Base-by-base conservation (phyloP, 2,329 filamentous ascomycete genomes). In the Chrysosporium keratinophilum region DNA sequence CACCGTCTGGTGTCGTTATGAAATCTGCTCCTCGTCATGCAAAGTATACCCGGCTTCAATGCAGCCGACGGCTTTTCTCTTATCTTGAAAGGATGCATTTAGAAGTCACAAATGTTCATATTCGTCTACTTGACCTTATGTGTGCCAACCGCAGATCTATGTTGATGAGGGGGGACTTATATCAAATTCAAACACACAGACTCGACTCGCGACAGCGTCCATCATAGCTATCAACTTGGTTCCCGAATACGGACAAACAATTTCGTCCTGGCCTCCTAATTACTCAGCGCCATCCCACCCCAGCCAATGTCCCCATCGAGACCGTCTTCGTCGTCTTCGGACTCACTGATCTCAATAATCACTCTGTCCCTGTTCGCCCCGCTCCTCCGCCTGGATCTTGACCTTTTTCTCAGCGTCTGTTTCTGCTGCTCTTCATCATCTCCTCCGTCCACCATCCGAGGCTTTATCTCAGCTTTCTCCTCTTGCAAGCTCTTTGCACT, bases 261-360 rank as follows among this genome's bases (percentile, higher is more conserved):
- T 15, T 46, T 6, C 43, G 34, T 31, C 28, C 17, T 48, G 15
- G 12, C 39, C 11, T 11, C 5, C 2, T 39, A 35, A 31, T 28
- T 12, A 37, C 10, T 17, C 19, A 39, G 17, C 31, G 15, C 12
- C 41, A 44, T 23, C 23, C 12, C 47, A 2, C 14, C 3, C 12
- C 37, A 12, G 1, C 40, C 5, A 11, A 7, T 10, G 15, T 17
- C 37, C 5, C 11, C 37, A 44, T 14, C 10, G 33, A 47, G 5
- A 4, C 14, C 10, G 33, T 35, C 23, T 2, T 50, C 14, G 40
- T 5, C 34, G 12, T 44, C 49, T 11, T 31, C 40, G 9, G 40
- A 37, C n/a, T 44, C 49, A 17, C 49, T 37, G 28, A 44, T 37
- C 23, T 51, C 40, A 35, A 51, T 44, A 15, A 51, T 34, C 39